Percentiles rank a stretch among this genome's conserved stretches.
Conservation (phyloP, 73 alveolate species). For the Paramecium sexaurelia region DNA sequence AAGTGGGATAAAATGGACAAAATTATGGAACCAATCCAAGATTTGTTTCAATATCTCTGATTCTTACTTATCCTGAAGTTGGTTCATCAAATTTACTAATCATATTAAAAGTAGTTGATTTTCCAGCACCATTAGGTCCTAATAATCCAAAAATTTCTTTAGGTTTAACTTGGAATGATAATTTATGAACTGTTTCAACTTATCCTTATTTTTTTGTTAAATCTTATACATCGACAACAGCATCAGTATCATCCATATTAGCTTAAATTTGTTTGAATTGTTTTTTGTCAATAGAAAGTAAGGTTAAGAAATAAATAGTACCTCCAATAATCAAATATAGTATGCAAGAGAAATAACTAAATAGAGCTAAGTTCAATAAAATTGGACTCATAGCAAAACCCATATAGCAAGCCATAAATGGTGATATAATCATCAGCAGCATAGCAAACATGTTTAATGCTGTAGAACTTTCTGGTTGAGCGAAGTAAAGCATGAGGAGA, state of each 20-base stretch:
- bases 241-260: neutral
- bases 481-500: neutral
- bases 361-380: neutral
- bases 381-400: neutral
- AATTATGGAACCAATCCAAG: slow-evolving; percentile 76
- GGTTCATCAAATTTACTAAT: slow-evolving; percentile 65
- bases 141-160: slow-evolving; percentile 63
- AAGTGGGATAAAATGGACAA: slow-evolving; percentile 66
- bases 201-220: slow-evolving; percentile 74
- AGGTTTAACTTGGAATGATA: neutral
- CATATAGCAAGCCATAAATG: neutral
- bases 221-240: slow-evolving; percentile 43
- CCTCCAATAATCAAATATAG: neutral
- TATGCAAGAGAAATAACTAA: neutral
- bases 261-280: neutral
- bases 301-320: neutral
- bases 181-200: slow-evolving; percentile 81
- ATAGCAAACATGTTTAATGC: neutral
- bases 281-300: neutral
- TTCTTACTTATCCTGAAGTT: slow-evolving; percentile 66
- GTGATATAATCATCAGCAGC: neutral
- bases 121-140: slow-evolving; percentile 76
- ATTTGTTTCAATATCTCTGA: slow-evolving; percentile 24
- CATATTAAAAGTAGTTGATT: slow-evolving; percentile 65
- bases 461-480: neutral